These are phyloP conservation scores for Rhizophora mangle DNA, from an alignment of 345 rosid genomes.

Conservation along the genomic window DNA sequence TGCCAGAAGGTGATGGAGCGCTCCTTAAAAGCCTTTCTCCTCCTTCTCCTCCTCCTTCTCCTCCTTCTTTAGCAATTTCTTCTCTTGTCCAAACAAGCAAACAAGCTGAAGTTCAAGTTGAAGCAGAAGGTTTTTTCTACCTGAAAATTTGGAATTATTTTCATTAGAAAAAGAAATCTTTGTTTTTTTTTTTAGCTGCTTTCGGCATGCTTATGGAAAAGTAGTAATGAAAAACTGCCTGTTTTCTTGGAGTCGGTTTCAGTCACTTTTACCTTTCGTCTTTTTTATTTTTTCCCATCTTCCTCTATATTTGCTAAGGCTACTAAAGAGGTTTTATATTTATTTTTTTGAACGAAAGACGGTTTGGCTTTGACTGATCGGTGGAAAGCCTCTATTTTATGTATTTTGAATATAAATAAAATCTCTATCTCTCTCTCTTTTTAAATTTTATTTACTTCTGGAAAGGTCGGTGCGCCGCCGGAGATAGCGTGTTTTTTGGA, in stretches of 20 bases:
- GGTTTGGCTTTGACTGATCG: no score
- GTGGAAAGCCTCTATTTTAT: background rate
- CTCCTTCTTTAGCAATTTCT: background rate
- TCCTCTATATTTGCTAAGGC: background rate
- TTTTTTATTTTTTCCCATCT: background rate
- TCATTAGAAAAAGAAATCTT: background rate
- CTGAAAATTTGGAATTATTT: background rate
- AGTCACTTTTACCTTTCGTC: background rate
- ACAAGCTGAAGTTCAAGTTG: background rate
- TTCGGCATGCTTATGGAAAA: background rate
- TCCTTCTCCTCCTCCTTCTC: background rate
- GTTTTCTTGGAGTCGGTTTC: no score
- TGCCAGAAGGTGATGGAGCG: constrained; percentile 82
- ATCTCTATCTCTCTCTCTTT: background rate
- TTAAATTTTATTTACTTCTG: background rate
- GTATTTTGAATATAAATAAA: background rate
- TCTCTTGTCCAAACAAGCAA: background rate
- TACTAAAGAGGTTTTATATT: no score
- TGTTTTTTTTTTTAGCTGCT: background rate
- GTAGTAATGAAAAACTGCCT: no score
- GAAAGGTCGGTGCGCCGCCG: constrained; percentile 88
- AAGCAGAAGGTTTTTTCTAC: background rate
- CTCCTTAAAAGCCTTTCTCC: background rate
- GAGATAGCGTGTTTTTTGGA: constrained; percentile 64
- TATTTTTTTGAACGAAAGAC: no score